phyloP scores from a whole-genome alignment of 768 basidiomycete species.

The Russula virescens region DNA sequence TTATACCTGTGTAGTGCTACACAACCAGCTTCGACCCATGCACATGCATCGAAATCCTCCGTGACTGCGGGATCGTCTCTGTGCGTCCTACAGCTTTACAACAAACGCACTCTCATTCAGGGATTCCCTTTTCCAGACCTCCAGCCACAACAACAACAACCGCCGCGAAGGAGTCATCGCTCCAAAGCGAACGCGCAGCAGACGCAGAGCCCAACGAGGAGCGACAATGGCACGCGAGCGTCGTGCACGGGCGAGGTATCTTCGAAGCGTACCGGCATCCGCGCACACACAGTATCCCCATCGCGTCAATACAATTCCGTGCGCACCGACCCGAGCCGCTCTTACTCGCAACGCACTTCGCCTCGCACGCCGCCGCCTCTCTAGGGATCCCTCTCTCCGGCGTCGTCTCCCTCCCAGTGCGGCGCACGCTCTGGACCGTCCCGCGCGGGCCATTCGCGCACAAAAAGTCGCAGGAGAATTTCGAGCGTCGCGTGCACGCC shows the following conservation, averaged over 20 bases:
- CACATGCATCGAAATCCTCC: not conserved
- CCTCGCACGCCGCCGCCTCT: constrained; percentile 75
- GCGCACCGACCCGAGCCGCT: constrained; percentile 64
- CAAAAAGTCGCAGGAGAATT: constrained; percentile 96
- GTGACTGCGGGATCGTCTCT: not conserved
- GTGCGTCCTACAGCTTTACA: not conserved
- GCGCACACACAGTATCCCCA: constrained; percentile 64
- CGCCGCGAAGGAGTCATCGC: too few relatives aligned
- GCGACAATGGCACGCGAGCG: constrained; percentile 42
- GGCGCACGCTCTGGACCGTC: constrained; percentile 82
- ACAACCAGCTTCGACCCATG: not conserved
- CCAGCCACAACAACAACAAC: not conserved
- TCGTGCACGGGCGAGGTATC: constrained; percentile 58
- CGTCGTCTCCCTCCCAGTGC: constrained; percentile 60
- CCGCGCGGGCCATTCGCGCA: constrained; percentile 80
- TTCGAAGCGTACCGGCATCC: constrained; percentile 52
- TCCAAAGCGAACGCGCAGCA: too few relatives aligned
- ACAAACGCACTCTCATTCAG: not conserved
- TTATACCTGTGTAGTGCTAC: not conserved
- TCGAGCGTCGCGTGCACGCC: constrained; percentile 77
- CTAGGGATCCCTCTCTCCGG: constrained; percentile 74
- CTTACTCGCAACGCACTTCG: constrained; percentile 79
- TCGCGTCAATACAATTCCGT: constrained; percentile 77
- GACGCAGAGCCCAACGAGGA: constrained; percentile 33
- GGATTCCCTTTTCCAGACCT: not conserved